Percentiles rank a stretch among this genome's conserved stretches.
These are phyloP conservation scores for Xylaria cubensis DNA, from an alignment of 495 filamentous ascomycete species.

Conservation along the genomic window DNA sequence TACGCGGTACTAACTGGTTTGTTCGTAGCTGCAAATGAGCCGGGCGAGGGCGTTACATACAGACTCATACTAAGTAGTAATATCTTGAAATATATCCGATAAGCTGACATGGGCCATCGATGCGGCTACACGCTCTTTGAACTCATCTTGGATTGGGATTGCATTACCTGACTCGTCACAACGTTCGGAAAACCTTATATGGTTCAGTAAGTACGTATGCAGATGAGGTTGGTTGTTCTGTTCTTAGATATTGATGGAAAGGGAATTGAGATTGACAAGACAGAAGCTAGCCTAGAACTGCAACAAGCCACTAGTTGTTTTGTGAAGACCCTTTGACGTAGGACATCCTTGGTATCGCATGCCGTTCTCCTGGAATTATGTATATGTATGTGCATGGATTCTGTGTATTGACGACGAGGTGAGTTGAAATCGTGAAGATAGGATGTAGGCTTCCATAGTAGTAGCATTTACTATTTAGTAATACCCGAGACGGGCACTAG, in stretches of 20 bases:
- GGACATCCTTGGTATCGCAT: background rate
- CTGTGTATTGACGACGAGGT: background rate
- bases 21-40: background rate
- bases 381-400: background rate
- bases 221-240: background rate
- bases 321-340: background rate
- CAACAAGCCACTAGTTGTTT: background rate
- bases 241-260: background rate
- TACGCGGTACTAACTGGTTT: background rate
- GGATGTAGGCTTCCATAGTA: background rate
- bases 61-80: too few relatives aligned
- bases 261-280: background rate
- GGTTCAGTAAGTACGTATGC: background rate
- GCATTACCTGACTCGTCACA: background rate
- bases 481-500: slow-evolving; percentile 7
- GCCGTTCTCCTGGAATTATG: background rate
- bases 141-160: background rate
- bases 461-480: background rate
- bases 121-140: background rate
- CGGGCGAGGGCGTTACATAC: background rate
- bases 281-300: background rate
- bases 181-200: background rate
- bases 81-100: background rate
- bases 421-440: background rate
- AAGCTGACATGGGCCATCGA: background rate